Evolutionary conservation across 768 basidiomycete genomes (phyloP).

Genomic region (Lentinula lateritia): DNA sequence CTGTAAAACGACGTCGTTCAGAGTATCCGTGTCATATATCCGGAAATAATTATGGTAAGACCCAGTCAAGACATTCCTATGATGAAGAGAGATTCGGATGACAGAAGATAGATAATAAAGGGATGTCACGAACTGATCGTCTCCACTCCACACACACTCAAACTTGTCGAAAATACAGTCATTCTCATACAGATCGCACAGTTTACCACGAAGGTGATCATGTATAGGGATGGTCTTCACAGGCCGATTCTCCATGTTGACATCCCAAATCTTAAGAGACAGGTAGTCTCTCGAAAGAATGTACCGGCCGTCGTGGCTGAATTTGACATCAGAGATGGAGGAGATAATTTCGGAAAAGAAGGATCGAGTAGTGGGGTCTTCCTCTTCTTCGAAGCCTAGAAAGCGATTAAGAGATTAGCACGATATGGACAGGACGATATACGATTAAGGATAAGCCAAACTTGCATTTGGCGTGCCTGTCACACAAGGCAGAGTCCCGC

Average conservation of each 20-base stretch:
- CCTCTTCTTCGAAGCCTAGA: constrained; percentile 96
- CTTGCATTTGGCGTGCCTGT: constrained; percentile 92
- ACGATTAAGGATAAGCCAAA: constrained; percentile 11
- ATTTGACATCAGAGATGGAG: constrained; percentile 99
- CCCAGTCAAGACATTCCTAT: constrained; percentile 95
- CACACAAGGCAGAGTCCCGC: constrained; percentile 96
- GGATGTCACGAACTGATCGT: constrained; percentile 76
- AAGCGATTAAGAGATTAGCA: constrained; percentile 9
- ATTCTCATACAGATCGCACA: constrained; percentile 98
- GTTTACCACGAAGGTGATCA: constrained; percentile 93
- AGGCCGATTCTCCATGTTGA: constrained; percentile 97
- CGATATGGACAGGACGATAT: not conserved
- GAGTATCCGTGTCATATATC: constrained; percentile 90
- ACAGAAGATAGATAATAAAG: constrained; percentile 4
- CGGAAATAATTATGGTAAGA: constrained; percentile 99
- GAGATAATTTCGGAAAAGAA: constrained; percentile 99
- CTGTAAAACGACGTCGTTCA: constrained; percentile 89
- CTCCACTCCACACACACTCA: constrained; percentile 96
- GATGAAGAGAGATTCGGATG: not conserved
- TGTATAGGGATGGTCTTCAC: constrained; percentile 98
- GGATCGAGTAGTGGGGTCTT: constrained; percentile 93
- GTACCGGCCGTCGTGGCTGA: constrained; percentile 95
- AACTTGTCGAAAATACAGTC: constrained; percentile 99
- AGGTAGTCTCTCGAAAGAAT: constrained; percentile 96
- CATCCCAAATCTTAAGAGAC: constrained; percentile 98